phyloP scores from a whole-genome alignment of 2,329 filamentous ascomycete species.

The Epichloe sylvatica region DNA sequence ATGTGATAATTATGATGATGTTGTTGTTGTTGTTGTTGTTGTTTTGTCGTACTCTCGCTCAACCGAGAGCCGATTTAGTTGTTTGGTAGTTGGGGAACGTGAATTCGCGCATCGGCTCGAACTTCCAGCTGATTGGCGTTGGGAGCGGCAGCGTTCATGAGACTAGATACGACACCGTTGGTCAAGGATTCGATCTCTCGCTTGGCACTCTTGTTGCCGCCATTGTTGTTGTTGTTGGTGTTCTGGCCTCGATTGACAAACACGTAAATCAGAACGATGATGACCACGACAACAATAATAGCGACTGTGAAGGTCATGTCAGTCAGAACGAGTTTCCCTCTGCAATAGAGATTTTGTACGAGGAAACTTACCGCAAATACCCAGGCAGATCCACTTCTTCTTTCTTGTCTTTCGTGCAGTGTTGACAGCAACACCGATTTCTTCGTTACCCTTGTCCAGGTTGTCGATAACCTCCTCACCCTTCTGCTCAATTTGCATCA shows the following conservation, averaged over 20 bases:
- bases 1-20: neutral
- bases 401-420: constrained; percentile 68
- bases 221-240: constrained; percentile 13
- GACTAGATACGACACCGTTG: neutral
- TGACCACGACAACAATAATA: constrained; percentile 38
- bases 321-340: neutral
- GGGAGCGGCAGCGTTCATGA: neutral
- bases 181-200: constrained; percentile 15
- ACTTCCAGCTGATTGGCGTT: neutral
- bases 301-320: constrained; percentile 23
- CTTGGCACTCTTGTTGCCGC: constrained; percentile 14
- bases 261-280: constrained; percentile 36
- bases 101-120: constrained; percentile 10
- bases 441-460: constrained; percentile 69
- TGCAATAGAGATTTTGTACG: neutral
- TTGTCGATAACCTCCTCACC: constrained; percentile 76
- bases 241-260: constrained; percentile 23
- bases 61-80: neutral
- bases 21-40: neutral
- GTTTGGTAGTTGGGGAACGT: constrained; percentile 13
- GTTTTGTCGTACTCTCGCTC: neutral
- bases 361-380: constrained; percentile 45
- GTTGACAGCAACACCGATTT: constrained; percentile 68
- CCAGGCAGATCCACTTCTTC: constrained; percentile 96
- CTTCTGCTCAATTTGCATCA: constrained; percentile 73